These are phyloP conservation scores for Trichoderma koningii DNA, from an alignment of 2,329 filamentous ascomycete species.

Conservation along the genomic window DNA sequence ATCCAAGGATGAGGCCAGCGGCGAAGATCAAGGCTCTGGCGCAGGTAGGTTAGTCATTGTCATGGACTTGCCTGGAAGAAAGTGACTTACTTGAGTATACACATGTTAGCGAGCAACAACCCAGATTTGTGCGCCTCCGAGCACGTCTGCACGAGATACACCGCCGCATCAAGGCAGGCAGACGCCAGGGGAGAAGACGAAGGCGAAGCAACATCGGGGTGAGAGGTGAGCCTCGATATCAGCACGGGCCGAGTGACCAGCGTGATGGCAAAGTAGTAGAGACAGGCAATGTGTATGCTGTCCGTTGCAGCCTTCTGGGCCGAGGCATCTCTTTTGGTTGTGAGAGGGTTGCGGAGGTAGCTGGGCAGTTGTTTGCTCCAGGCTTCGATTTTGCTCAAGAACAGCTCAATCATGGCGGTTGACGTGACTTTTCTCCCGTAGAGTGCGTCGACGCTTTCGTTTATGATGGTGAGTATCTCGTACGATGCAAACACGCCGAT, in stretches of 20 bases:
- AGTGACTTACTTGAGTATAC: conserved; percentile 55
- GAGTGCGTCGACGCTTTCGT: conserved; percentile 46
- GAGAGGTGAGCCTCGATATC: conserved; percentile 51
- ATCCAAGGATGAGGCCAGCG: conserved; percentile 58
- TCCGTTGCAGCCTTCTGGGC: conserved; percentile 45
- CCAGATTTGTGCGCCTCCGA: conserved; percentile 49
- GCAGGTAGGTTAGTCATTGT: neutral
- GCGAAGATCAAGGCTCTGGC: conserved; percentile 57
- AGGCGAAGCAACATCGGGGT: conserved; percentile 35
- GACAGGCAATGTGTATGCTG: conserved; percentile 57
- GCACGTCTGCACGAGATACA: conserved; percentile 58
- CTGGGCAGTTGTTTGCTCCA: conserved; percentile 51
- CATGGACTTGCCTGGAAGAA: fast-evolving
- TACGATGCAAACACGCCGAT: conserved; percentile 45
- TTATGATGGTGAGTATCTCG: conserved; percentile 47
- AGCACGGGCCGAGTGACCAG: conserved; percentile 58
- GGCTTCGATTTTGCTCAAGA: conserved; percentile 46
- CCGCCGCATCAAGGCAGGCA: conserved; percentile 57
- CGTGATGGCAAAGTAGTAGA: conserved; percentile 62
- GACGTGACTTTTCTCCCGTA: conserved; percentile 44
- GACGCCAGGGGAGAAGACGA: conserved; percentile 46
- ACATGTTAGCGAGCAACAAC: conserved; percentile 57
- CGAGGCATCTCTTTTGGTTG: neutral
- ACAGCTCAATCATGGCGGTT: conserved; percentile 41
- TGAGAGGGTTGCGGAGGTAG: conserved; percentile 32